Evolutionary conservation across 768 basidiomycete species (phyloP).

Genomic region (Russula sp.): DNA sequence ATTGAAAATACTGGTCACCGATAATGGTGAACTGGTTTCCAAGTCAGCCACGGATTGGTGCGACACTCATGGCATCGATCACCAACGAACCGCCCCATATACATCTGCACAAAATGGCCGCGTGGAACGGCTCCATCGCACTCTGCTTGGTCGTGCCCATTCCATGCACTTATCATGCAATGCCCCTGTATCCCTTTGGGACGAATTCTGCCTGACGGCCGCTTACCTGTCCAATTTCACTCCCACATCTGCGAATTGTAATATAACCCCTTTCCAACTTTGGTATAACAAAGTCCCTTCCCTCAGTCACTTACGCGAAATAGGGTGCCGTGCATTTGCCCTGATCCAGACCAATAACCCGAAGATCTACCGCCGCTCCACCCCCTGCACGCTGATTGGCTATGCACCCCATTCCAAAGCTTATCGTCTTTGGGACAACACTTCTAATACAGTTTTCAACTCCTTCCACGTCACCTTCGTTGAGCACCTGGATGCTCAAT

Average conservation of each 20-base stretch:
- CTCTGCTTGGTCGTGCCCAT: neutral
- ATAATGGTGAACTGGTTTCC: neutral
- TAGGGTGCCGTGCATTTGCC: too few species aligned
- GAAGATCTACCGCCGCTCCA: too few species aligned
- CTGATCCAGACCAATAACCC: too few species aligned
- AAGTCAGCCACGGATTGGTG: fast-evolving
- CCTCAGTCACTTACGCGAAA: too few species aligned
- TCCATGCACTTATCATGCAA: neutral
- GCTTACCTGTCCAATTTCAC: neutral
- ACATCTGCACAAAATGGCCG: neutral
- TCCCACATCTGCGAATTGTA: too few species aligned
- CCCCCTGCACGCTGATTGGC: too few species aligned
- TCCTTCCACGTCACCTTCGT: too few species aligned
- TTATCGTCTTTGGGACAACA: too few species aligned
- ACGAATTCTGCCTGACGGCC: neutral
- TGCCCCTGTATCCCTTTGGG: neutral
- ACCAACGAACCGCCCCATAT: neutral
- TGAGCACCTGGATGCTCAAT: too few species aligned
- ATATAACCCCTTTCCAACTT: neutral
- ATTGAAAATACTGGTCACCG: neutral
- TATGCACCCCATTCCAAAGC: too few species aligned
- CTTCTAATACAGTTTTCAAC: too few species aligned
- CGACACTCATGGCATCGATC: neutral
- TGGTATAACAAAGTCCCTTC: neutral
- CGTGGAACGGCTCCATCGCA: neutral